Percentiles rank a stretch among this genome's conserved stretches.
Evolutionary conservation across 805 yeast species (phyloP).

Genomic region (Metschnikowia rubicola): DNA sequence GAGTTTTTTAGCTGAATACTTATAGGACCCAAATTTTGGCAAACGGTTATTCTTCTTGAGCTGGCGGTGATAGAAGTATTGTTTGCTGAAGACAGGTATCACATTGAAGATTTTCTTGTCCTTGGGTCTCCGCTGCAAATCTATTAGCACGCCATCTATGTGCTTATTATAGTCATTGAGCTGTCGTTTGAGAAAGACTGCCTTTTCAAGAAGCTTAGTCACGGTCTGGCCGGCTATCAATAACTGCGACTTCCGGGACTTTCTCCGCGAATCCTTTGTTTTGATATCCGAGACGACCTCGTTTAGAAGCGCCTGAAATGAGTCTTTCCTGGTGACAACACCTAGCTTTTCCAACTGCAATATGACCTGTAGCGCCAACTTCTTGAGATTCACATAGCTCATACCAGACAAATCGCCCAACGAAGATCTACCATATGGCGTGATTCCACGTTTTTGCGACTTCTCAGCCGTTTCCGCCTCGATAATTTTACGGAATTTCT

Average conservation of each 20-base stretch:
- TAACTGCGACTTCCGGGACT: slow-evolving; percentile 39
- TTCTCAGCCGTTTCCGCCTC: slow-evolving; percentile 37
- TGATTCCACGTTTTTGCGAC: slow-evolving; percentile 23
- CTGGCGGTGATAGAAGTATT: slow-evolving; percentile 71
- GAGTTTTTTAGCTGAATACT: slow-evolving; percentile 71
- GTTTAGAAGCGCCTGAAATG: slow-evolving; percentile 75
- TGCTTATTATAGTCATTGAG: slow-evolving; percentile 46
- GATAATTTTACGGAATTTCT: slow-evolving; percentile 53
- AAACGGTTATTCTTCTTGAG: slow-evolving; percentile 61
- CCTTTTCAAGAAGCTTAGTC: slow-evolving; percentile 43
- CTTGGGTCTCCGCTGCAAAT: slow-evolving; percentile 43
- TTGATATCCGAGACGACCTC: slow-evolving; percentile 80
- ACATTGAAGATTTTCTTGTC: slow-evolving; percentile 47
- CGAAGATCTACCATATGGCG: slow-evolving; percentile 43
- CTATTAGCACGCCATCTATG: slow-evolving; percentile 41
- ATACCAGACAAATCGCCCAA: slow-evolving; percentile 47
- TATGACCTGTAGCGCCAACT: slow-evolving; percentile 67
- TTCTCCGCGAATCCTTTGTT: slow-evolving; percentile 44
- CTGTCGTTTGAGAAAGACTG: slow-evolving; percentile 42
- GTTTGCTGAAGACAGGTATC: slow-evolving; percentile 61
- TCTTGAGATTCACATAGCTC: slow-evolving; percentile 74
- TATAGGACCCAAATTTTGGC: slow-evolving; percentile 74
- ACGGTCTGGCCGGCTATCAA: slow-evolving; percentile 40
- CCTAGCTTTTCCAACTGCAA: slow-evolving; percentile 72
- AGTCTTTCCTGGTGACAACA: slow-evolving; percentile 58